phyloP scores from a whole-genome alignment of 257 asterid species.

The Nicotiana paniculata region DNA sequence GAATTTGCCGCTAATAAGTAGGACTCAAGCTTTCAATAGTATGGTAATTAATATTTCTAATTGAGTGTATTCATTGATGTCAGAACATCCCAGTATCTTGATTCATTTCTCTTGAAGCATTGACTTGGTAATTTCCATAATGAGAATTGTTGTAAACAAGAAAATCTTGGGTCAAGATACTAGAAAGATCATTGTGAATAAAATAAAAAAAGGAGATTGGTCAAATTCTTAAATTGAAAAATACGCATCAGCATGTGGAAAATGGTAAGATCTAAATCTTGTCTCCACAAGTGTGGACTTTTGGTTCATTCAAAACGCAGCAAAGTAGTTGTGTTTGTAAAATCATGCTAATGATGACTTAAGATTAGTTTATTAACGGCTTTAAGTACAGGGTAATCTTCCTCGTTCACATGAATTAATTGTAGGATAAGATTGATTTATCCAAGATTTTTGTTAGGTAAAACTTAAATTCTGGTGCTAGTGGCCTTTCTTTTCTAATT shows the following conservation, averaged over 20 bases:
- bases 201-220: background rate
- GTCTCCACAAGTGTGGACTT: conserved; percentile 20
- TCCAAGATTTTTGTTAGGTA: background rate
- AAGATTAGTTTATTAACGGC: background rate
- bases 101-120: background rate
- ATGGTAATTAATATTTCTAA: background rate
- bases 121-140: background rate
- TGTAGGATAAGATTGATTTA: background rate
- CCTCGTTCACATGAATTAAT: background rate
- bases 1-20: background rate
- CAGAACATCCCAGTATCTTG: background rate
- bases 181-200: background rate
- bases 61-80: background rate
- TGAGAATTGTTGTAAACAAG: background rate
- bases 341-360: conserved; percentile 4
- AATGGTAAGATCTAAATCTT: conserved; percentile 33
- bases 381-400: background rate
- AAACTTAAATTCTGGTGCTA: background rate
- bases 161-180: background rate
- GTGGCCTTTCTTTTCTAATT: background rate
- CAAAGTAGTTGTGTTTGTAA: conserved; percentile 7
- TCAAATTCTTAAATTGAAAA: background rate
- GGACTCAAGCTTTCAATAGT: background rate
- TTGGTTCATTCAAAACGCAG: background rate
- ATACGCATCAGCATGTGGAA: conserved; percentile 33